phyloP scores from a whole-genome alignment of 257 asterid genomes.

The Coffea eugenioides region DNA sequence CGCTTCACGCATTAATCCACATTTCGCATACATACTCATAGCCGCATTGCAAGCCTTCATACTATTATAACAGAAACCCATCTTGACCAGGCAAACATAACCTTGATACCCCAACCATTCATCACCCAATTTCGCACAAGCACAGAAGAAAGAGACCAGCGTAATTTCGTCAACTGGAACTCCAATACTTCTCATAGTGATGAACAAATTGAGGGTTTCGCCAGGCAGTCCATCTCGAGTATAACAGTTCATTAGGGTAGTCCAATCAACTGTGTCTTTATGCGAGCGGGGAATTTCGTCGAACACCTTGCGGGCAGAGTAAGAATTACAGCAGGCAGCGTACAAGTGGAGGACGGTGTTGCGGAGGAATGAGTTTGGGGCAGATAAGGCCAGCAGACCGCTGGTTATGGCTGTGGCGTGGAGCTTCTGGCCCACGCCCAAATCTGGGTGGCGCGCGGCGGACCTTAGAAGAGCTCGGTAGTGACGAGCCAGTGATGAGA shows the following conservation, averaged over 20 bases:
- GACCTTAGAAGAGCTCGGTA: conserved; percentile 57
- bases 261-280: conserved; percentile 78
- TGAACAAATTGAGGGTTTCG: conserved; percentile 48
- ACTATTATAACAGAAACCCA: conserved; percentile 44
- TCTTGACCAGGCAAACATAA: conserved; percentile 44
- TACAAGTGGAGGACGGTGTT: conserved; percentile 64
- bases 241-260: conserved; percentile 57
- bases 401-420: conserved; percentile 59
- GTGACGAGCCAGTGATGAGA: conserved; percentile 50
- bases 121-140: conserved; percentile 57
- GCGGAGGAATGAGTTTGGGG: conserved; percentile 47
- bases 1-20: conserved; percentile 48
- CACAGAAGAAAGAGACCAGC: conserved; percentile 51
- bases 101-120: conserved; percentile 52
- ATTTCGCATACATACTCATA: conserved; percentile 73
- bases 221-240: conserved; percentile 36
- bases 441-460: conserved; percentile 45
- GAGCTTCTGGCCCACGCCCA: conserved; percentile 52
- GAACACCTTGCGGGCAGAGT: conserved; percentile 60
- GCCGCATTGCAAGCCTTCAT: conserved; percentile 61
- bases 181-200: conserved; percentile 40
- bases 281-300: conserved; percentile 47
- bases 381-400: conserved; percentile 39
- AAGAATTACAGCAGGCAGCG: conserved; percentile 44
- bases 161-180: conserved; percentile 51